Conservation (phyloP, 768 basidiomycete genomes). For the Termitomyces sp. region DNA sequence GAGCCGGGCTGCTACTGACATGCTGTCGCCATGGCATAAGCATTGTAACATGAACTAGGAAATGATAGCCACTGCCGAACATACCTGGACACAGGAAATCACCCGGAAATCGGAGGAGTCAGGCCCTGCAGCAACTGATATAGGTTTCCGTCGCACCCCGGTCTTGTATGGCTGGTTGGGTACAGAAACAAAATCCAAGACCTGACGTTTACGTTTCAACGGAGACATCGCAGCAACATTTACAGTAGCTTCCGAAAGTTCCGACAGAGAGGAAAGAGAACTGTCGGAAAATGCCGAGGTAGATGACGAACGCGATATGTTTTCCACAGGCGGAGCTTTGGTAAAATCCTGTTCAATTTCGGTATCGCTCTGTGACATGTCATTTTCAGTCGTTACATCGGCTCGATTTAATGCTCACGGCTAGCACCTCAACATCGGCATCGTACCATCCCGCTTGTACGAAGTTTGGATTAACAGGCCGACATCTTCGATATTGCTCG, state of each 20-base stretch:
- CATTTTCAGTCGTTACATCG: neutral
- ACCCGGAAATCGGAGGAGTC: neutral
- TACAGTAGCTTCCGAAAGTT: neutral
- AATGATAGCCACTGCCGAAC: neutral
- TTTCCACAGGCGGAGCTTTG: too few species aligned
- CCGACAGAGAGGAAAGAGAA: neutral
- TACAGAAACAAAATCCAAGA: slow-evolving; percentile 11
- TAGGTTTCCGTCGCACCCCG: neutral
- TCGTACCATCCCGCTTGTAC: slow-evolving; percentile 68
- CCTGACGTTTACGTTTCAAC: slow-evolving; percentile 10
- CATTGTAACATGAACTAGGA: neutral
- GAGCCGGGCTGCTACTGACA: neutral
- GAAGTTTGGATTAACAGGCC: slow-evolving; percentile 32
- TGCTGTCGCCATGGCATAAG: neutral
- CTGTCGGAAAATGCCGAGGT: neutral
- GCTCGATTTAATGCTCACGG: neutral
- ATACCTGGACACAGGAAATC: neutral
- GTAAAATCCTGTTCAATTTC: neutral
- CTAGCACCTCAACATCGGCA: slow-evolving; percentile 4
- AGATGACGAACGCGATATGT: neutral
- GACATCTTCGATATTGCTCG: slow-evolving; percentile 39
- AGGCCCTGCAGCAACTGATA: neutral
- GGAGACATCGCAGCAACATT: neutral
- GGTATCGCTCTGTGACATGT: neutral
- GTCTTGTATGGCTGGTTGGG: neutral